Evolutionary conservation across 1,139 yeast genomes (phyloP).

Genomic region (Cylindricascospora bacillispora): DNA sequence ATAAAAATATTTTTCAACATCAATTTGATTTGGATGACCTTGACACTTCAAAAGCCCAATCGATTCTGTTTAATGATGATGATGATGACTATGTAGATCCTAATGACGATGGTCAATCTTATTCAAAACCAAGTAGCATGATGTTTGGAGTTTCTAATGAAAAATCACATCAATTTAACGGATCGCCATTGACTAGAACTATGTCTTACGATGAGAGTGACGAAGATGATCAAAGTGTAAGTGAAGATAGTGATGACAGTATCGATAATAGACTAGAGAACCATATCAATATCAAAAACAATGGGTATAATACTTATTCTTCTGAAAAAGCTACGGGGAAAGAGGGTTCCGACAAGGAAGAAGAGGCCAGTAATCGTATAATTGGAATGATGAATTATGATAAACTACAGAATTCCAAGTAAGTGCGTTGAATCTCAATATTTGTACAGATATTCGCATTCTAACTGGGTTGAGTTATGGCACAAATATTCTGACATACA

Average conservation of each 20-base stretch:
- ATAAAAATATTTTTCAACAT: conserved; percentile 12
- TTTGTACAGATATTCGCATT: too few relatives aligned
- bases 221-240: conserved; percentile 13
- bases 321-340: conserved; percentile 32
- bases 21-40: conserved; percentile 11
- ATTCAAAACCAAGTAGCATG: conserved; percentile 48
- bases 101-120: conserved; percentile 68
- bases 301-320: conserved; percentile 24
- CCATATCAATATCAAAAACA: too few relatives aligned
- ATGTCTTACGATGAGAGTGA: conserved; percentile 11
- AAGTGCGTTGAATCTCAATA: too few relatives aligned
- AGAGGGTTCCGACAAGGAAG: conserved; percentile 31
- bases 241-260: conserved; percentile 19
- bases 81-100: conserved; percentile 48
- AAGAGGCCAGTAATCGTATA: conserved; percentile 27
- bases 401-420: too few relatives aligned
- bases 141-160: conserved; percentile 34
- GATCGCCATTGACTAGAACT: conserved; percentile 8
- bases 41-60: not conserved
- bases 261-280: conserved; percentile 13
- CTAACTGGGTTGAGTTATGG: too few relatives aligned
- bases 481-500: too few relatives aligned
- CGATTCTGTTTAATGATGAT: conserved; percentile 5
- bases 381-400: conserved; percentile 27
- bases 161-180: conserved; percentile 10